A percentile compares a stretch with the other conserved stretches of the same genome.
These are phyloP conservation scores for Tremella yokohamensis DNA, from an alignment of 768 basidiomycete species.

Conservation along the genomic window DNA sequence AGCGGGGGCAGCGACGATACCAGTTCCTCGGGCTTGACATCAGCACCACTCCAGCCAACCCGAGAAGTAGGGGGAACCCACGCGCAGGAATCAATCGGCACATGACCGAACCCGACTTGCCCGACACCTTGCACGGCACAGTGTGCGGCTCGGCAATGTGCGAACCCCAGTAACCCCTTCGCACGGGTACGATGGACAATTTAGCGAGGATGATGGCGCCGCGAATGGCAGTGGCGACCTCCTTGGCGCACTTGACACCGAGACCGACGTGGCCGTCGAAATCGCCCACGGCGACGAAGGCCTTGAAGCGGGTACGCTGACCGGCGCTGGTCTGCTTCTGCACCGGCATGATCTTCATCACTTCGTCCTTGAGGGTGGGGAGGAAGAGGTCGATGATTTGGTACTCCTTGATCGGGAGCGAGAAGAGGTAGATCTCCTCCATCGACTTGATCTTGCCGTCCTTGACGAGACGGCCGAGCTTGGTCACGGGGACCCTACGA, in stretches of 20 bases:
- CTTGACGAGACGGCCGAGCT: conserved; percentile 97
- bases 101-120: conserved; percentile 99
- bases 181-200: conserved; percentile 93
- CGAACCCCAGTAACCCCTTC: conserved; percentile 99
- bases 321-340: conserved; percentile 99
- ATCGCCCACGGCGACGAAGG: conserved; percentile 99
- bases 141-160: conserved; percentile 99
- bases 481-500: conserved; percentile 89
- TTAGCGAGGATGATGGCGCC: conserved; percentile 99
- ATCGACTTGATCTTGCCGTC: conserved; percentile 99
- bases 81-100: conserved; percentile 95
- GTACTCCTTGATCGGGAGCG: conserved; percentile 97
- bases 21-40: conserved; percentile 76
- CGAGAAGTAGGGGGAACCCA: conserved; percentile 15
- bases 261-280: conserved; percentile 97
- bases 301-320: conserved; percentile 99
- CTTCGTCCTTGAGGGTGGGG: conserved; percentile 89
- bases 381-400: conserved; percentile 99
- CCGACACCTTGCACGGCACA: conserved; percentile 95
- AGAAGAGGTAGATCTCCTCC: conserved; percentile 99
- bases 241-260: conserved; percentile 99
- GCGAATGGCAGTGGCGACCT: conserved; percentile 98
- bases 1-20: conserved; percentile 98
- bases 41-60: background rate
- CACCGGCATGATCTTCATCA: conserved; percentile 99